Conservation (phyloP, 345 rosid species). For the Rhodomyrtus tomentosa region DNA sequence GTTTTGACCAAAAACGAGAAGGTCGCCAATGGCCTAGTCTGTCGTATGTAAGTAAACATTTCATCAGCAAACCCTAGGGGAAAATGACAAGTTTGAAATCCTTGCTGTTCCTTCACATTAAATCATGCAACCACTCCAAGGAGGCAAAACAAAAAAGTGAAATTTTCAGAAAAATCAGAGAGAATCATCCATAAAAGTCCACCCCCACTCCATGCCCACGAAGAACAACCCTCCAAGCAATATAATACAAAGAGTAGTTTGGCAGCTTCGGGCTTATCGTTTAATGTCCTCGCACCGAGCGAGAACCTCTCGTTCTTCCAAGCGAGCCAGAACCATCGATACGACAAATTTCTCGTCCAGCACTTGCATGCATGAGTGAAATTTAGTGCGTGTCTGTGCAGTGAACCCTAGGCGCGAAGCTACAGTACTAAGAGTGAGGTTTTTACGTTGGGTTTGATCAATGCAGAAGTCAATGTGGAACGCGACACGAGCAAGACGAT, state of each 20-base stretch:
- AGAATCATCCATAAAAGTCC: not conserved
- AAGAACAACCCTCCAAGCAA: not conserved
- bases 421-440: not conserved
- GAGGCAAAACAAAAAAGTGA: not conserved
- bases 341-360: not conserved
- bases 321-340: not conserved
- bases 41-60: not conserved
- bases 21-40: not conserved
- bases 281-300: not conserved
- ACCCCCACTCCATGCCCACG: not conserved
- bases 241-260: not conserved
- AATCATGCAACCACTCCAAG: conserved; percentile 13
- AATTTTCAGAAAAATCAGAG: not conserved
- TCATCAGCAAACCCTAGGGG: not conserved
- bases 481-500: not conserved
- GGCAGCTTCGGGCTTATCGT: not conserved
- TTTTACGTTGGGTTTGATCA: not conserved
- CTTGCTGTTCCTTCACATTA: conserved; percentile 9
- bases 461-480: not conserved
- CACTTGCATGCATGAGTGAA: not conserved
- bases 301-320: not conserved
- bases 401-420: not conserved
- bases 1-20: not conserved
- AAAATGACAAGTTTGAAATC: conserved; percentile 11
- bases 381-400: not conserved